Percentiles rank a stretch among this genome's conserved stretches.
Conservation (phyloP, 441 rosid genomes). For the Bocquillonia castaneifolia region DNA sequence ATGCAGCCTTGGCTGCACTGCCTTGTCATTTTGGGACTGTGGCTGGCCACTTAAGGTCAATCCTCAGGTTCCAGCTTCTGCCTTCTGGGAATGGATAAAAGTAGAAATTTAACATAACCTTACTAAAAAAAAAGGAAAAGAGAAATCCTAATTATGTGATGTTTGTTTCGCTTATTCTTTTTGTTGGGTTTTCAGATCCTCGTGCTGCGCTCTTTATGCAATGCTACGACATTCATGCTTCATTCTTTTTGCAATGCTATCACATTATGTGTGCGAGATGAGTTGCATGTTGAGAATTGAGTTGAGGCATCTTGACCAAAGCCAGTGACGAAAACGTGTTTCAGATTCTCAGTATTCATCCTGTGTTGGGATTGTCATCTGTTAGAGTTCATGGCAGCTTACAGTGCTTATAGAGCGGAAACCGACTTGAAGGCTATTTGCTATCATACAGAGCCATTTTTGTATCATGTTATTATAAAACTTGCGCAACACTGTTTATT, state of each 20-base stretch:
- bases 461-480: not conserved
- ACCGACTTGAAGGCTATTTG: not conserved
- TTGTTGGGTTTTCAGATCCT: not conserved
- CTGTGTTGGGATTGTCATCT: not conserved
- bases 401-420: too few species aligned
- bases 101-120: too few species aligned
- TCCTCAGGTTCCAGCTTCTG: not conserved
- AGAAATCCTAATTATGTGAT: not conserved
- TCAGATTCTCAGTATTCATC: not conserved
- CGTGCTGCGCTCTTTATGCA: not conserved
- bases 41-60: not conserved
- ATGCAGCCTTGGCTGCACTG: not conserved
- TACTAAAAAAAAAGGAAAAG: not conserved
- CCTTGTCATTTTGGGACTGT: too few species aligned
- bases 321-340: not conserved
- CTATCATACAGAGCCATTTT: not conserved
- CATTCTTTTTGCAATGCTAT: not conserved
- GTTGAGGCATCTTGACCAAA: too few species aligned
- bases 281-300: too few species aligned
- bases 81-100: not conserved
- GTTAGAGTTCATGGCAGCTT: not conserved
- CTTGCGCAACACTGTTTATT: too few species aligned
- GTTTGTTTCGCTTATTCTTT: not conserved
- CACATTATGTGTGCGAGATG: not conserved
- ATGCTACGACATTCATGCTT: not conserved